phyloP scores from a whole-genome alignment of 129 eudicot genomes.

The Solidago caesia region DNA sequence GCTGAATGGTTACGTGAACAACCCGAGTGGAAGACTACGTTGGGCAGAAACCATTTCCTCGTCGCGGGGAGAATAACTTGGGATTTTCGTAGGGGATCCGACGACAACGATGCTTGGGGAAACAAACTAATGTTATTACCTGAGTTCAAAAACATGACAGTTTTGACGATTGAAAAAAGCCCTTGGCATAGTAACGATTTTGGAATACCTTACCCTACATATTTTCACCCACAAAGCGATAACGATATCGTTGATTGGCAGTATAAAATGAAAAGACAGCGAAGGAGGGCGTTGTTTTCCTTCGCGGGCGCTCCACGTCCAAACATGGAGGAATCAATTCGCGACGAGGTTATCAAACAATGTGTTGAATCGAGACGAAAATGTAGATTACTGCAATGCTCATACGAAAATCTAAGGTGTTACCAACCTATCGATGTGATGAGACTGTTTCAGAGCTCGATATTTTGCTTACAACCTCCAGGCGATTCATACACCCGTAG shows the following conservation, averaged over 20 bases:
- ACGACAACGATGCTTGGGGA: slow-evolving; percentile 63
- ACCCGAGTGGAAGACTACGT: slow-evolving; percentile 61
- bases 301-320: slow-evolving; percentile 81
- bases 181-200: slow-evolving; percentile 84
- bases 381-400: slow-evolving; percentile 59
- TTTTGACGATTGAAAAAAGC: slow-evolving; percentile 72
- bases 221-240: slow-evolving; percentile 74
- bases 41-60: slow-evolving; percentile 68
- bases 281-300: slow-evolving; percentile 40
- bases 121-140: slow-evolving; percentile 69
- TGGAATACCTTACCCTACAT: slow-evolving; percentile 85
- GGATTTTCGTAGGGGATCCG: slow-evolving; percentile 65
- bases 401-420: slow-evolving; percentile 41
- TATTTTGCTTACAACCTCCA: slow-evolving; percentile 78
- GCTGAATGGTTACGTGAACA: slow-evolving; percentile 45
- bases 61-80: slow-evolving; percentile 77
- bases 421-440: slow-evolving; percentile 58
- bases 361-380: slow-evolving; percentile 16
- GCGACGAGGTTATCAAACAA: slow-evolving; percentile 59
- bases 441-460: slow-evolving; percentile 54
- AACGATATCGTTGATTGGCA: slow-evolving; percentile 58
- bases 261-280: slow-evolving; percentile 38
- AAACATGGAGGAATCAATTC: slow-evolving; percentile 46
- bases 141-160: slow-evolving; percentile 56
- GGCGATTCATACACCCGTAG: slow-evolving; percentile 55